Base-by-base conservation (phyloP, 495 filamentous ascomycete genomes). In the Penicillium silybi region DNA sequence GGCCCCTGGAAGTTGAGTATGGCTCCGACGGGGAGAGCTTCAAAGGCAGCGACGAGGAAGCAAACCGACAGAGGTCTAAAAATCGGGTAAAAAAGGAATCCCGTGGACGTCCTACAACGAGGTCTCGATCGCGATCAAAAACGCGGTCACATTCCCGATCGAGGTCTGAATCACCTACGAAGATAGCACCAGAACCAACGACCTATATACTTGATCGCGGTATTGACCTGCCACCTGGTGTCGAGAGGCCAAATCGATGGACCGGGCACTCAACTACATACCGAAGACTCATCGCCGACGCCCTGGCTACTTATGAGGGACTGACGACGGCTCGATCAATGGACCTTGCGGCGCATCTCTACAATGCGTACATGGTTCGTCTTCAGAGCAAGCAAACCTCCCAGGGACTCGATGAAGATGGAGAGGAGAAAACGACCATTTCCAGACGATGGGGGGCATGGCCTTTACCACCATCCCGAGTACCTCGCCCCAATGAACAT, bases 281-380 rank as follows among this genome's bases (percentile, higher is more conserved):
- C 85, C 62, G 67, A 35, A 59, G 59, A 1, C 66, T 80, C 46
- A 92, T 85, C 10, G 68, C 65, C 15, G 57, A 75, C 3, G 89
- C 92, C 39, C 72, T 32, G 4, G 29, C 29, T 15, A 13, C 9
- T 10, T 32, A 32, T 13, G 84, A 6, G 65, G 72, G 16, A 69
- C 84, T 1, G 75, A 75, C n/a, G 61, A 77, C 2, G 78, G 80
- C 78, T 25, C 66, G 76, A 15, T 77, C 80, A 22, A 68, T 76
- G 51, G 83, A 96, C 53, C 71, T 95, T n/a, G 72, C 78, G 1
- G 67, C 84, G 25, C 90, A 95, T 74, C 66, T 96, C 19, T 93
- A 87, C 65, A 90, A 91, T 66, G 77, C 85, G 0, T 82, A 82
- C 67, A 74, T 71, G 25, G 65, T 90, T 40, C 86, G 83, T 58